Evolutionary conservation across 2,329 filamentous ascomycete species (phyloP), one percentile per base, ranked within the genome.

Genomic region (Lizonia empirigonia): DNA sequence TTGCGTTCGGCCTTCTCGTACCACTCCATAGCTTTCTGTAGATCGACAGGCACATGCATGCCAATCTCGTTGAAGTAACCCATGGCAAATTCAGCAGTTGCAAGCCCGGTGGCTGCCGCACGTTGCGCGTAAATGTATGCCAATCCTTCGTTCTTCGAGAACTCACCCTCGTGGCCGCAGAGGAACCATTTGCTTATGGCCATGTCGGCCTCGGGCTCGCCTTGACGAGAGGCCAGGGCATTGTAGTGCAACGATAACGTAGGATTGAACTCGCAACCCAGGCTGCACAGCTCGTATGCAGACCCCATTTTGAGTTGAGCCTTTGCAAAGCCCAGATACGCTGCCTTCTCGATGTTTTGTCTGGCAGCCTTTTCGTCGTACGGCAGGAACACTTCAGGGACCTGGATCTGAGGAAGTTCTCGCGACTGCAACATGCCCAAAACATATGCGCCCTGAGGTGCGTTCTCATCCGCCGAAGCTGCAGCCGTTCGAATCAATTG

Each of bases 151-250:
- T 97, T 97, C 80, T 97, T 97, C 53, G 90, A 84, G 68, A 99
- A 97, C 6, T 95, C 82, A 18, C 88, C 88, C 61, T 97, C 93
- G 59, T 94, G 92, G 2, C 94, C 94, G 67, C 96, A 97, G 22
- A 99, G 81, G 70, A 97, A 99, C 94, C 94, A 99, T 74, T 96
- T 94, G 74, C 93, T 97, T 55, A 99, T 91, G 22, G 93, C 91
- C 75, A 99, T 89, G 53, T 96, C 91, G 0, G 93, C 94, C 71
- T 99, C 94, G 0, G 91, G 81, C 65, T 97, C 91, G 15, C 92
- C 93, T 75, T 97, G 94, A 59, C 89, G 87, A 10, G 94, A 89
- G 18, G 94, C 93, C 24, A 99, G 81, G 29, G 91, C 90, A 68
- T 97, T 97, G 77, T 99, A 99, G 71, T 99, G 94, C 45, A 99